Conservation (phyloP, 208 protist species). For the Sergeia podlipaevii region DNA sequence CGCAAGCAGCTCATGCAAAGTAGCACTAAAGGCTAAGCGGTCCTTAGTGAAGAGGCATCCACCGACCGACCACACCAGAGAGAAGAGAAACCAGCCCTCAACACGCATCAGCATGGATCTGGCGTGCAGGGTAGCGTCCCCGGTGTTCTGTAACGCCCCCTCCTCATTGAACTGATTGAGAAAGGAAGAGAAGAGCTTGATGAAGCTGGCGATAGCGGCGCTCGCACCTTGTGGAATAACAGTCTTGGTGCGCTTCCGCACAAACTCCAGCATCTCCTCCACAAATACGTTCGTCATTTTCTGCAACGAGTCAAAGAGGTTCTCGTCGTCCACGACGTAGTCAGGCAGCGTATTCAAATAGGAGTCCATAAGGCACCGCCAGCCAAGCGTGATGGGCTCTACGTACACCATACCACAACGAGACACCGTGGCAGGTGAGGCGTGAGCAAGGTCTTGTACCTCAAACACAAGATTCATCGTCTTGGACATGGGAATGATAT, state of each 20-base stretch:
- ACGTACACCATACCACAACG: constrained; percentile 99
- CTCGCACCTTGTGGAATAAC: constrained; percentile 75
- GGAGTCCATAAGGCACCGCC: constrained; percentile 87
- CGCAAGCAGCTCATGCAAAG: constrained; percentile 66
- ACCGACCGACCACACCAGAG: constrained; percentile 91
- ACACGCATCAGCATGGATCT: constrained; percentile 70
- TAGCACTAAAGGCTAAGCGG: constrained; percentile 71
- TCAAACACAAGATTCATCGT: constrained; percentile 97
- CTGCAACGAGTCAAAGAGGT: constrained; percentile 25
- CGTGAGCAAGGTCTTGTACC: constrained; percentile 95
- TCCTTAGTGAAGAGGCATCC: constrained; percentile 83
- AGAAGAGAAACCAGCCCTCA: constrained; percentile 93
- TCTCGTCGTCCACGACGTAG: constrained; percentile 35
- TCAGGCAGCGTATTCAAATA: constrained; percentile 77
- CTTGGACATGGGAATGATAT: constrained; percentile 96
- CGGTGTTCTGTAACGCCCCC: constrained; percentile 5
- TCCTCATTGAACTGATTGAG: constrained; percentile 46
- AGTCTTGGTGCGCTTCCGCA: constrained; percentile 65
- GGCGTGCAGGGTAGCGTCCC: constrained; percentile 19
- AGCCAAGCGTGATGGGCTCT: constrained; percentile 92
- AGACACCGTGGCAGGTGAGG: constrained; percentile 97
- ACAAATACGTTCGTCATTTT: constrained; percentile 71
- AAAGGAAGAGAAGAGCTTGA: constrained; percentile 79
- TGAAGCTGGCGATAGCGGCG: constrained; percentile 75
- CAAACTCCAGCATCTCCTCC: constrained; percentile 74